Evolutionary conservation across 2,329 filamentous ascomycete genomes (phyloP), one percentile per base, ranked within the genome.

Genomic region (Calonectria leucothoes): DNA sequence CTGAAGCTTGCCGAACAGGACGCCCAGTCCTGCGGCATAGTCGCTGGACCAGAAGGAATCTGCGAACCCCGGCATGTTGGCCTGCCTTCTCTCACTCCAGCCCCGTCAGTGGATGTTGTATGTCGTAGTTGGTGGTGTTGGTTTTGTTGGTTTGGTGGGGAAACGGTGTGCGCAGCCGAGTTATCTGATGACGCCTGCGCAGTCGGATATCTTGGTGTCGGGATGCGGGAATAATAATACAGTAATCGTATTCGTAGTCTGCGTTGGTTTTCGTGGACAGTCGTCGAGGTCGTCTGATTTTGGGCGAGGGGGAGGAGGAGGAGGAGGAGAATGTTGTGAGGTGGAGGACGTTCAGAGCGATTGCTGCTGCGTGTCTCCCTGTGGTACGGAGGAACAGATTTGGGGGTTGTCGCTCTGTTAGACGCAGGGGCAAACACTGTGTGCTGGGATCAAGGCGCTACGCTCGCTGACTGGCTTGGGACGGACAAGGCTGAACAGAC

Each of bases 21-120:
- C 95, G 69, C 96, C 96, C 78, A 99, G 91, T 75, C 97, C 92
- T 89, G 94, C 95, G 84, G 96, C 96, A 89, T 98, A 98, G 90
- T 99, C 97, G 83, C 92, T 92, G 75, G 97, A 98, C 97, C 97
- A 99, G 88, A 99, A 98, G 65, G 96, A 98, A 87, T 96, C 95
- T 79, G 95, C 93, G 86, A 99, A 98, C 81, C 94, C 92, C 79
- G 94, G 94, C 94, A 96, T 96, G 83, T 85, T 92, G 77, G 76
- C 71, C 77, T 76, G 74, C 78, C 78, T 80, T 78, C 63, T 74
- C 76, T 64, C 71, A 37, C 71, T 71, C 73, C 78, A 76, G 64
- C 77, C 76, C 75, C 73, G 78, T 80, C 72, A 71, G 74, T 72
- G 68, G 17, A 61, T 61, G 55, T 39, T 39, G 69, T 71, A 69